phyloP scores from a whole-genome alignment of 306 rosid genomes.

The Quercus suber region DNA sequence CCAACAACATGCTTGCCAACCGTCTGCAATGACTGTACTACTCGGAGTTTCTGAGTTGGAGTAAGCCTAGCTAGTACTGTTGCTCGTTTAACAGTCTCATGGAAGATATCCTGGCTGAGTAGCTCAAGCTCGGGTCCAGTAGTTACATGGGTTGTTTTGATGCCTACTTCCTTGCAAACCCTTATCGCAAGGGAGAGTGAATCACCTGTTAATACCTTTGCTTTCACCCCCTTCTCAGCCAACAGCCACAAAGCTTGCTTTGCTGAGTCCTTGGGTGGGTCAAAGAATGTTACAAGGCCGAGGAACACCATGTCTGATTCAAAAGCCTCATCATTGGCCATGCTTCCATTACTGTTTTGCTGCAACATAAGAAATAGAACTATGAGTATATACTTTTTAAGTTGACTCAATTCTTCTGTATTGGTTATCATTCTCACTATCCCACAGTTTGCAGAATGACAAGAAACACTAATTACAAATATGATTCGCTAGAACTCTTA shows the following conservation, averaged over 20 bases:
- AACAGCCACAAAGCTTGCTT: constrained; percentile 76
- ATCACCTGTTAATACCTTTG: constrained; percentile 81
- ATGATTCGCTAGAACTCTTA: neutral
- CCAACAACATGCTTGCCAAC: constrained; percentile 67
- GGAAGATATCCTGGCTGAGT: constrained; percentile 62
- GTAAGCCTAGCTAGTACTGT: constrained; percentile 83
- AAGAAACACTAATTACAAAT: neutral
- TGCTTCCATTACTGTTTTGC: constrained; percentile 28
- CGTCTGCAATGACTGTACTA: constrained; percentile 75
- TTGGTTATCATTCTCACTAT: neutral
- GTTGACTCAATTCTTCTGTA: neutral
- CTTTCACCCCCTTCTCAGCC: constrained; percentile 79
- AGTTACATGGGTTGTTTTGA: constrained; percentile 59
- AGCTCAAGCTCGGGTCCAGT: constrained; percentile 83
- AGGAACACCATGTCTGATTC: constrained; percentile 78
- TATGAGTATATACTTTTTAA: neutral
- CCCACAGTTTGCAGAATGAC: neutral
- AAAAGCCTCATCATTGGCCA: constrained; percentile 22
- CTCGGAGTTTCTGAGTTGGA: constrained; percentile 72
- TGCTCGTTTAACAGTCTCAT: constrained; percentile 63
- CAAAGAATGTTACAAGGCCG: constrained; percentile 76
- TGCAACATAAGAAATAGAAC: constrained; percentile 14
- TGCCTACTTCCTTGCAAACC: constrained; percentile 83
- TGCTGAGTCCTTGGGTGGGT: constrained; percentile 88
- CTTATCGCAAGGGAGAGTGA: constrained; percentile 63